Evolutionary conservation across 768 basidiomycete species (phyloP), one percentile per base, ranked within the genome.

Genomic region (Epithele typhae): DNA sequence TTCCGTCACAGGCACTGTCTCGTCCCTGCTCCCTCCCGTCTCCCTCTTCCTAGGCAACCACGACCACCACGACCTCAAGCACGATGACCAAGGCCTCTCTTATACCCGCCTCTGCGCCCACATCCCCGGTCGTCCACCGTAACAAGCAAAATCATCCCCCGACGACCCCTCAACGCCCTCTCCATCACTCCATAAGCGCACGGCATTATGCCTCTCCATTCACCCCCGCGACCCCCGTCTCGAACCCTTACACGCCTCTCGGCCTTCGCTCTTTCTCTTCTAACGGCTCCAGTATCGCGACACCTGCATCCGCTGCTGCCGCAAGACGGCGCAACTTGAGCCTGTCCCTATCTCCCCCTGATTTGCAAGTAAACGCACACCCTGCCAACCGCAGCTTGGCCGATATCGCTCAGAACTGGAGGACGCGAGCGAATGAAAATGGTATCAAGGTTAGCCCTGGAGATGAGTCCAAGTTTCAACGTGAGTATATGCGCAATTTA

Each of bases 351-450:
- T 79, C 76, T 15, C 45, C 51, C n/a, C 77, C 73, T 11, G 76
- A 76, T 55, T 69, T 61, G 45, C 50, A 39, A 12, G 42, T 30
- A 14, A 39, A 35, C 7, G 32, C 42, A 44, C 61, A 53, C 42
- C 54, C 61, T 37, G 74, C 74, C 54, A 70, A 72, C 53, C 67
- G 64, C 53, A 75, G 73, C 57, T 68, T 81, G 19, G 77, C 79
- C 14, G 79, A 84, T 60, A 74, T 81, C 32, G 76, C 82, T 4
- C 73, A 76, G 25, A 86, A 78, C 60, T 89, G 87, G 87, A 75
- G 86, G 46, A 80, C 76, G 24, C 72, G 84, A 40, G 82, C 84
- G 41, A 79, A 70, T 48, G 81, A 84, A 54, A 81, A 86, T 52
- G 84, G 83, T 35, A 86, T 87, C 49, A 82, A 76, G 62, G 81